Evolutionary conservation across 441 rosid genomes (phyloP), one percentile per base, ranked within the genome.

Genomic region (Eruca vesicaria): DNA sequence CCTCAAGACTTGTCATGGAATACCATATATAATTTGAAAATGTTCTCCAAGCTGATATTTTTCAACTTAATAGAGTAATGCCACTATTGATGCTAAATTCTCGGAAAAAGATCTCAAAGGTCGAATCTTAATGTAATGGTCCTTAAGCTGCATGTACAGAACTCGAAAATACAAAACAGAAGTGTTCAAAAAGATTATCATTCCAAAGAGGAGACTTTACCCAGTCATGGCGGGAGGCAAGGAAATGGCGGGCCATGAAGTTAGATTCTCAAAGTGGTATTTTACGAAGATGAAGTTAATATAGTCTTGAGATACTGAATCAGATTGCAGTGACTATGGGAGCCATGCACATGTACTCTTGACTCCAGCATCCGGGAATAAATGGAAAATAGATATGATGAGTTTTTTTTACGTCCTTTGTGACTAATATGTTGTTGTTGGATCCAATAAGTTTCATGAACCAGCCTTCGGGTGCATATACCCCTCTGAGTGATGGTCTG

Each of bases 221-320:
- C 98, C 93, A 94, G 69, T 94, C 98, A 72, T 94, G 98, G 87
- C 97, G 91, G 78, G 97, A 96, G 14, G 82, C 96, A 5, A 94
- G 92, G 71, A 94, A 90, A 80, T 91, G 98, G 90, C 98, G 14
- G 90, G 85, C 15, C 98, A 96, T 8, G 80, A 85, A 28, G 96
- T 91, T 84, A 97, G 83, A 76, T 90, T 94, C 98, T 97, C 90
- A 79, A 85, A 90, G 50, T 88, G 84, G 77, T 94, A 83, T 74
- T 84, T 90, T 36, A 76, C 82, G 8, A 86, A 68, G 60, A 94
- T 83, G 67, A 72, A 69, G 77, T 84, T 85, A 74, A 88, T 63
- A 21, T 91, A 91, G 63, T 76, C 81, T 84, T 85, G 73, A 93
- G 77, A 76, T 79, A 86, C 58, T 48, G 52, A 56, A 88, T 65